Percentiles rank a stretch among this genome's conserved stretches.
Evolutionary conservation across 805 yeast species (phyloP).

Genomic region (Kodamaea sagamina): DNA sequence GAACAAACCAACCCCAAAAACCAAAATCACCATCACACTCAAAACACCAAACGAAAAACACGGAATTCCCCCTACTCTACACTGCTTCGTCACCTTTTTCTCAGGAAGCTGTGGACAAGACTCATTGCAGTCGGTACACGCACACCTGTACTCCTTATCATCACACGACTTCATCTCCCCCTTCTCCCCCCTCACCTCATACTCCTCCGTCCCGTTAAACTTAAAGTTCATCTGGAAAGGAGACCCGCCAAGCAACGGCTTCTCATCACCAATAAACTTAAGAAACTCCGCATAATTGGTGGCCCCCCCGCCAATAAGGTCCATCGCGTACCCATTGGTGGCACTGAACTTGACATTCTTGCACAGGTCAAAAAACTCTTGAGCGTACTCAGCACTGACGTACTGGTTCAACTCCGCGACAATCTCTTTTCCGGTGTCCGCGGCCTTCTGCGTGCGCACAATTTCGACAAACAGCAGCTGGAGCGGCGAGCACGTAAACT

Average conservation of each 20-base stretch:
- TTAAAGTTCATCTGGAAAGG: slow-evolving; percentile 88
- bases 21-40: slow-evolving; percentile 44
- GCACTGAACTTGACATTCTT: slow-evolving; percentile 88
- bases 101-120: slow-evolving; percentile 73
- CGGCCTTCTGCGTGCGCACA: slow-evolving; percentile 50
- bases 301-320: slow-evolving; percentile 97
- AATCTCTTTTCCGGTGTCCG: slow-evolving; percentile 52
- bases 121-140: slow-evolving; percentile 85
- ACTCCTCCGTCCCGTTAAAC: slow-evolving; percentile 30
- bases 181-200: slow-evolving; percentile 18
- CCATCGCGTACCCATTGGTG: slow-evolving; percentile 96
- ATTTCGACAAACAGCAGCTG: slow-evolving; percentile 77
- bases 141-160: slow-evolving; percentile 69
- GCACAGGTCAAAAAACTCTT: slow-evolving; percentile 76
- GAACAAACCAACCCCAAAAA: slow-evolving; percentile 45
- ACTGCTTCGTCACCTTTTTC: slow-evolving; percentile 32
- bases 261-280: slow-evolving; percentile 90
- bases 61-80: slow-evolving; percentile 63
- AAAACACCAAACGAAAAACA: slow-evolving; percentile 58
- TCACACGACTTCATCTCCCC: slow-evolving; percentile 54
- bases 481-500: slow-evolving; percentile 86
- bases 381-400: slow-evolving; percentile 62
- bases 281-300: slow-evolving; percentile 67
- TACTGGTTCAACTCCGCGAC: slow-evolving; percentile 72
- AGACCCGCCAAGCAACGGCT: slow-evolving; percentile 91